Evolutionary conservation across 2,329 filamentous ascomycete genomes (phyloP).

Genomic region (Rhinocladiella mackenziei): DNA sequence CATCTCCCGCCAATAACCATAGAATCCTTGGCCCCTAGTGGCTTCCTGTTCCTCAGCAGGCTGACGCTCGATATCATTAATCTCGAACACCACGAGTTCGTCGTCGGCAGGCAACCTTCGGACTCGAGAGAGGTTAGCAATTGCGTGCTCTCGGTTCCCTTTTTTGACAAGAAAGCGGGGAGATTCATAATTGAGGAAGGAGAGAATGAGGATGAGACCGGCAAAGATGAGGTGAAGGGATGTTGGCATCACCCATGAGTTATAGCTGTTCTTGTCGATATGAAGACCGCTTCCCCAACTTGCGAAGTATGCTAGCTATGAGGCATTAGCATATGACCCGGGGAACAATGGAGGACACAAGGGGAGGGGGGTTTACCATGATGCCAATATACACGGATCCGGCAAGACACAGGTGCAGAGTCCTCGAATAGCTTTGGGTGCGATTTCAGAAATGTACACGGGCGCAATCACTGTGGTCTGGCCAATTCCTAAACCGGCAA

Average conservation of each 20-base stretch:
- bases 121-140: slow-evolving; percentile 50
- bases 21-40: slow-evolving; percentile 60
- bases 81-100: slow-evolving; percentile 59
- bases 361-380: too few species aligned
- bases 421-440: slow-evolving; percentile 65
- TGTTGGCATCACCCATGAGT: slow-evolving; percentile 62
- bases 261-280: slow-evolving; percentile 44
- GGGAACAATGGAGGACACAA: too few species aligned
- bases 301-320: slow-evolving; percentile 65
- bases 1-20: slow-evolving; percentile 65
- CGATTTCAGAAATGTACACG: slow-evolving; percentile 69
- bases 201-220: slow-evolving; percentile 65
- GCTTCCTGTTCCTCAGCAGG: slow-evolving; percentile 70
- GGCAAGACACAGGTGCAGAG: slow-evolving; percentile 67
- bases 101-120: slow-evolving; percentile 58
- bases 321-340: too few species aligned
- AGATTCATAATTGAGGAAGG: slow-evolving; percentile 65
- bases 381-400: slow-evolving; percentile 73
- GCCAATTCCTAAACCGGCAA: slow-evolving; percentile 40
- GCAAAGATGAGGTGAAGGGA: slow-evolving; percentile 75
- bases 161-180: slow-evolving; percentile 67
- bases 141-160: slow-evolving; percentile 51
- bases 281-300: slow-evolving; percentile 51
- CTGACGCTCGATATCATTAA: slow-evolving; percentile 60
- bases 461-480: slow-evolving; percentile 50